Conservation (phyloP, 345 rosid genomes). For the Eucalyptus erythrocorys region DNA sequence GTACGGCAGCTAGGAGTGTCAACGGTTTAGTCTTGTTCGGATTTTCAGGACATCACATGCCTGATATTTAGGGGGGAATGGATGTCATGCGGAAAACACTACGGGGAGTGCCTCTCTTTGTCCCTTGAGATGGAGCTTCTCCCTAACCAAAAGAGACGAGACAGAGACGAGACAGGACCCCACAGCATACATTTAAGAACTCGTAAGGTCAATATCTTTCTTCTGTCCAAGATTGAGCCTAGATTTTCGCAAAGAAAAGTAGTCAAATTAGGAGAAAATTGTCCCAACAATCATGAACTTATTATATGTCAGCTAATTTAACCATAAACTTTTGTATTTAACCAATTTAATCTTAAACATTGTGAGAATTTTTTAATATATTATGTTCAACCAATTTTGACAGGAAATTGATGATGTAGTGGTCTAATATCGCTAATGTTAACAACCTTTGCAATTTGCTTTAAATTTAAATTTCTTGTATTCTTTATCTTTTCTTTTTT, state of each 20-base stretch:
- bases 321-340: fast-evolving
- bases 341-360: fast-evolving
- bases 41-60: not conserved
- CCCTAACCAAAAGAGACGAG: not conserved
- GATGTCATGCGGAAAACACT: not conserved
- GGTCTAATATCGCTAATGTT: fast-evolving
- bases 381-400: fast-evolving
- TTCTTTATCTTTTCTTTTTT: not conserved
- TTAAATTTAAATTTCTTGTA: not conserved
- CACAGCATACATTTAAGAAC: not conserved
- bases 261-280: not conserved
- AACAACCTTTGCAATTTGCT: not conserved
- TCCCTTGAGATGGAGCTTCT: not conserved
- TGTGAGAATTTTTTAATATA: not conserved
- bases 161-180: not conserved
- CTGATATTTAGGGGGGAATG: not conserved
- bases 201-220: not conserved
- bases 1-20: too few species aligned
- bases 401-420: fast-evolving
- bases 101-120: not conserved
- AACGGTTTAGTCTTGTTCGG: too few species aligned
- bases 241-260: not conserved
- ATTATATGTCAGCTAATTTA: fast-evolving
- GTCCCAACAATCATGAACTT: not conserved
- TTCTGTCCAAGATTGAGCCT: not conserved